These are phyloP conservation scores for Blastobotrys persicus DNA, from an alignment of 1,139 yeast genomes.

Conservation along the genomic window DNA sequence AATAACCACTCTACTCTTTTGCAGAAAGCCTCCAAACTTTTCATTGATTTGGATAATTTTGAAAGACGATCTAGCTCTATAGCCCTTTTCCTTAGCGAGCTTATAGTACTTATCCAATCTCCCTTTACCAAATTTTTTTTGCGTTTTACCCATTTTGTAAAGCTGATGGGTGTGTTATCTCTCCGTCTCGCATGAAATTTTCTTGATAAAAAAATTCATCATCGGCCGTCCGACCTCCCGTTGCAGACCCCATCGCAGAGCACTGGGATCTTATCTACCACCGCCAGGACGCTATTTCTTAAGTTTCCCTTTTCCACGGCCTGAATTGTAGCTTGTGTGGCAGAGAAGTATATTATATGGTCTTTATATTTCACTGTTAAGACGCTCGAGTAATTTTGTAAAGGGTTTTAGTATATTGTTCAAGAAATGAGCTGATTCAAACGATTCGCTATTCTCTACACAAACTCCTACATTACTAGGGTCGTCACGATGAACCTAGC, in stretches of 20 bases:
- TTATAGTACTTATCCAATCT: conserved; percentile 97
- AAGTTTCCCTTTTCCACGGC: too few relatives aligned
- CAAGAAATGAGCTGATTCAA: too few relatives aligned
- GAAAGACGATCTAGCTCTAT: conserved; percentile 98
- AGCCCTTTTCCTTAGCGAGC: conserved; percentile 96
- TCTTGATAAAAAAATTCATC: conserved; percentile 4
- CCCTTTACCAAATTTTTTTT: conserved; percentile 96
- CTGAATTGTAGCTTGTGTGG: too few relatives aligned
- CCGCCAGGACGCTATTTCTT: too few relatives aligned
- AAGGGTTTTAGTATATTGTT: too few relatives aligned
- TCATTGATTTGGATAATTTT: conserved; percentile 93
- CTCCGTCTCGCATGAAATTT: background rate
- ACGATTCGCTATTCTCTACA: too few relatives aligned
- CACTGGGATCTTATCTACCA: too few relatives aligned
- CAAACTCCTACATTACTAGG: too few relatives aligned
- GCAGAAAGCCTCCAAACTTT: conserved; percentile 91
- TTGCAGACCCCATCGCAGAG: background rate
- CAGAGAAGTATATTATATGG: too few relatives aligned
- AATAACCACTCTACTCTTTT: conserved; percentile 93
- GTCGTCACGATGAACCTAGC: too few relatives aligned
- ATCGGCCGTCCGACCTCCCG: conserved; percentile 1
- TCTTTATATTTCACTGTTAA: too few relatives aligned
- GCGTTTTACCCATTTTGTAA: conserved; percentile 72
- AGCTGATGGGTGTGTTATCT: conserved; percentile 1
- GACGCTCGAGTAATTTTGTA: too few relatives aligned